These are phyloP conservation scores for Botryotinia calthae DNA, from an alignment of 2,329 filamentous ascomycete species.

Conservation along the genomic window DNA sequence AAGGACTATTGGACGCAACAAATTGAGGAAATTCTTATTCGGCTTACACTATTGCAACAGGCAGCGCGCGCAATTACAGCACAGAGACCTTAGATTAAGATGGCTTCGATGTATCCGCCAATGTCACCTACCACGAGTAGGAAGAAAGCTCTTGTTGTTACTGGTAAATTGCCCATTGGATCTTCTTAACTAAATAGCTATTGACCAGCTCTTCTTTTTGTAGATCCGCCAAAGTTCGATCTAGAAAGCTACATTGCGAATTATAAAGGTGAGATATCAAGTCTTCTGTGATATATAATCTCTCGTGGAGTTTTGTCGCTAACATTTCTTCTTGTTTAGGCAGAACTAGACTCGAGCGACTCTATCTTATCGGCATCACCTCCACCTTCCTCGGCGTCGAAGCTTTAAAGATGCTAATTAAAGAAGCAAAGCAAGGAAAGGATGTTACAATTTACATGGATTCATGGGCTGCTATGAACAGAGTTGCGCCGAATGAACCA, in stretches of 20 bases:
- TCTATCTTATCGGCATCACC: slow-evolving; percentile 75
- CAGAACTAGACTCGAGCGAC: slow-evolving; percentile 74
- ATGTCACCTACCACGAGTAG: slow-evolving; percentile 20
- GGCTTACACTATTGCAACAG: not conserved
- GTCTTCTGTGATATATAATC: not conserved
- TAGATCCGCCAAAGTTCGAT: slow-evolving; percentile 73
- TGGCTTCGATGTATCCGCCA: slow-evolving; percentile 12
- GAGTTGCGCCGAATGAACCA: slow-evolving; percentile 63
- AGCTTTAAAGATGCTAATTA: slow-evolving; percentile 73
- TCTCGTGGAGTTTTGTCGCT: slow-evolving; percentile 10
- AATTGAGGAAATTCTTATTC: not conserved
- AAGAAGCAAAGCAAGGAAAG: slow-evolving; percentile 71
- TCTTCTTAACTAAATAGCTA: not conserved
- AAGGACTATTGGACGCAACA: not conserved
- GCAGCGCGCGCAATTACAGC: not conserved
- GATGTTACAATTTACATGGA: slow-evolving; percentile 71
- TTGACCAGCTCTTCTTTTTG: slow-evolving; percentile 9
- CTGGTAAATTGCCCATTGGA: slow-evolving; percentile 21
- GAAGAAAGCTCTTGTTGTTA: slow-evolving; percentile 29
- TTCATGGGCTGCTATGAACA: slow-evolving; percentile 62
- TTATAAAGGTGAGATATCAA: slow-evolving; percentile 64
- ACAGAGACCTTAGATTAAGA: not conserved
- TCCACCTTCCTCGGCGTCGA: slow-evolving; percentile 76
- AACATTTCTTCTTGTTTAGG: slow-evolving; percentile 50
- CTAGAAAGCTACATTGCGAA: slow-evolving; percentile 88